These are phyloP conservation scores for Nakataea oryzae DNA, from an alignment of 2,329 filamentous ascomycete species.

Conservation along the genomic window DNA sequence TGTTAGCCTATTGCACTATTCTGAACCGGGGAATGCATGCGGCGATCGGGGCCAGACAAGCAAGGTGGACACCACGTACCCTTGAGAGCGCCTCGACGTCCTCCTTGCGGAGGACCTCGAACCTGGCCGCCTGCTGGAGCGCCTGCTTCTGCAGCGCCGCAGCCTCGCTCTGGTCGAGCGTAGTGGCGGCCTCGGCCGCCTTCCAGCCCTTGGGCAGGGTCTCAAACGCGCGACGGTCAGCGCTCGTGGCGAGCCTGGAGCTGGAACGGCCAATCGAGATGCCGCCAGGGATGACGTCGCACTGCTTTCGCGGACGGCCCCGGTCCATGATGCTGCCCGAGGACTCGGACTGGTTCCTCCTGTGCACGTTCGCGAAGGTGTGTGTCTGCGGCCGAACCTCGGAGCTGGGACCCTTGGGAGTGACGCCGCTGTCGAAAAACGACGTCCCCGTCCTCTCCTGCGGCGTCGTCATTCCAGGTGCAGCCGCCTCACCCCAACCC, in stretches of 20 bases:
- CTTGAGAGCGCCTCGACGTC: slow-evolving; percentile 57
- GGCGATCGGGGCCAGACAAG: not conserved
- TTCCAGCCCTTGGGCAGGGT: slow-evolving; percentile 48
- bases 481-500: slow-evolving; percentile 20
- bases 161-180: slow-evolving; percentile 38
- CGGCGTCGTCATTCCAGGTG: slow-evolving; percentile 23
- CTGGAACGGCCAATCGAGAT: slow-evolving; percentile 15
- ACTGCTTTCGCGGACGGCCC: slow-evolving; percentile 47
- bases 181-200: slow-evolving; percentile 37
- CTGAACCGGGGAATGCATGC: not conserved
- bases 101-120: slow-evolving; percentile 51
- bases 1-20: not conserved
- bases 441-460: slow-evolving; percentile 13
- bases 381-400: slow-evolving; percentile 9
- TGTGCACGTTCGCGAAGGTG: slow-evolving; percentile 23
- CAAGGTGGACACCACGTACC: slow-evolving; percentile 26
- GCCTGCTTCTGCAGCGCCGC: slow-evolving; percentile 47
- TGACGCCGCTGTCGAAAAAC: slow-evolving; percentile 13
- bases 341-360: slow-evolving; percentile 45
- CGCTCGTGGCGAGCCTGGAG: slow-evolving; percentile 34
- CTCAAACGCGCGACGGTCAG: slow-evolving; percentile 49
- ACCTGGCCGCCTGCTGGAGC: slow-evolving; percentile 48
- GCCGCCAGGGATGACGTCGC: slow-evolving; percentile 21
- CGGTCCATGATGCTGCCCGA: slow-evolving; percentile 44
- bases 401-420: slow-evolving; percentile 18